Evolutionary conservation across 2,329 filamentous ascomycete species (phyloP), one percentile per base, ranked within the genome.

Genomic region (Epichloe brachyelytri): DNA sequence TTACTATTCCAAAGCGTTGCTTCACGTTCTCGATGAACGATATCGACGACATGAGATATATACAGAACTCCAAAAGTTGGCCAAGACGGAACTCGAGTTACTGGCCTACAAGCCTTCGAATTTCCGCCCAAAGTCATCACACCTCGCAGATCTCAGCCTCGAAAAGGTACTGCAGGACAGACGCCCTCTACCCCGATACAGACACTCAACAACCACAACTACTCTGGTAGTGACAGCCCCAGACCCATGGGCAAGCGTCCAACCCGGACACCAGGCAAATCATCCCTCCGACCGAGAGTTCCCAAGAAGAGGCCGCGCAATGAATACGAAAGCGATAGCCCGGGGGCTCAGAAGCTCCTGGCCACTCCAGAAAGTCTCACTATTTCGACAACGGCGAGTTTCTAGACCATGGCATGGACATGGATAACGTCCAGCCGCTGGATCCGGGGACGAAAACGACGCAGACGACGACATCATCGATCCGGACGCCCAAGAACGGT

Each of bases 231-330:
- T n/a, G 57, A 55, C 2, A 57, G 56, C 11, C 60, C 61, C 5
- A 56, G 55, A 2, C 58, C 58, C 2, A 57, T 57, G 33, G 66
- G 67, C 19, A 69, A 68, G 57, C 48, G 47, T 33, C 34, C 50
- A 50, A 53, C 58, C 49, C 57, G 60, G 19, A 54, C 50, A 15
- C 53, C 53, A 4, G 50, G 44, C 26, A 54, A 54, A 36, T 54
- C 53, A 30, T 26, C 40, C 14, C 51, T 54, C 5, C 53, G 48
- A n/a, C 53, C 51, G 15, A 37, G 66, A 0, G 62, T 64, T 14
- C 64, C 68, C 7, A 73, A 71, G 56, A 78, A 78, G 53, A 70
- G 75, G 10, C 57, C 64, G n/a, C 65, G 63, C 20, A 61, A 64
- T 3, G 63, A 66, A 22, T 57, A 70, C 8, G 69, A 69, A 12